Evolutionary conservation across 805 yeast species (phyloP).

Genomic region (Yarrowia osloensis): DNA sequence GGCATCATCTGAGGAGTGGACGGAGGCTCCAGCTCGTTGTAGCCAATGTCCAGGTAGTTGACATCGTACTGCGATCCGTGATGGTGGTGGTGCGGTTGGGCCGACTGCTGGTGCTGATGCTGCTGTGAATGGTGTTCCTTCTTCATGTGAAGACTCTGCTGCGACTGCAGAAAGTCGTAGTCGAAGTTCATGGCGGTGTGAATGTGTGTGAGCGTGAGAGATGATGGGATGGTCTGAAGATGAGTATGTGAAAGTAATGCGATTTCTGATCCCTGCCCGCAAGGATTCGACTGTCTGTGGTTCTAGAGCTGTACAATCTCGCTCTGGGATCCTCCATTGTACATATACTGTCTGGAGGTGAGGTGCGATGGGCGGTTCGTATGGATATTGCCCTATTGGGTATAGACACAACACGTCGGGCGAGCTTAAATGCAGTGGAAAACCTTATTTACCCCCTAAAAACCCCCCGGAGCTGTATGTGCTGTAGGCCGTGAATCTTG

Average conservation of each 20-base stretch:
- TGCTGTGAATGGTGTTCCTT: background rate
- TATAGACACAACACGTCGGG: background rate
- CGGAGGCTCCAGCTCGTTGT: slow-evolving; percentile 28
- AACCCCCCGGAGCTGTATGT: background rate
- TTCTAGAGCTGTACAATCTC: background rate
- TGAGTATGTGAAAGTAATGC: background rate
- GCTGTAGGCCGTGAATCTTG: slow-evolving; percentile 13
- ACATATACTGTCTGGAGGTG: slow-evolving; percentile 27
- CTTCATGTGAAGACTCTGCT: slow-evolving; percentile 16
- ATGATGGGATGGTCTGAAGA: background rate
- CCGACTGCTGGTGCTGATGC: background rate
- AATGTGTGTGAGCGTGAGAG: too few relatives aligned
- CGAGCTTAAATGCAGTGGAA: background rate
- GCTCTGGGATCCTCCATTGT: slow-evolving; percentile 6
- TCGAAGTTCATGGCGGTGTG: slow-evolving; percentile 14
- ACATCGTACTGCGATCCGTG: slow-evolving; percentile 1
- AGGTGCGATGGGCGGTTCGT: slow-evolving; percentile 29
- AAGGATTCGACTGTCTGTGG: slow-evolving; percentile 8
- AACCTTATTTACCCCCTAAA: background rate
- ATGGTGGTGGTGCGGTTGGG: background rate
- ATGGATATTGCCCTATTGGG: slow-evolving; percentile 16
- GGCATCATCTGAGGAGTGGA: slow-evolving; percentile 20
- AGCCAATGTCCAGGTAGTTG: slow-evolving; percentile 26
- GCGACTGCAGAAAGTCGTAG: slow-evolving; percentile 19
- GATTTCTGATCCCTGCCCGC: background rate